Conservation (phyloP, 352 stramenopile species). For the Elongisporangium undulatum region DNA sequence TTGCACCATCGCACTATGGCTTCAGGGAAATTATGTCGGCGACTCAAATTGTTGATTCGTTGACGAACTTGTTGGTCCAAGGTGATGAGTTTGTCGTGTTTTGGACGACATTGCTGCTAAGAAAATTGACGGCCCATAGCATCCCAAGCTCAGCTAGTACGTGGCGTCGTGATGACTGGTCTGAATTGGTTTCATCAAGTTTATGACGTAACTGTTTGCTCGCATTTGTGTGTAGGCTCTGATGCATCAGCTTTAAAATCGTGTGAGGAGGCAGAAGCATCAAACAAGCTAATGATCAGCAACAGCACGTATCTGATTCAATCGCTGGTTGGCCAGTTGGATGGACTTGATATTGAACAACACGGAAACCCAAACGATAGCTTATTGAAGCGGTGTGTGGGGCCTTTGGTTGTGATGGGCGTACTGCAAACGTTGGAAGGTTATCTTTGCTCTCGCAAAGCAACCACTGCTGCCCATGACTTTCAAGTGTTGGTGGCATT, state of each 20-base stretch:
- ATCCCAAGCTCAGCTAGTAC: conserved; percentile 36
- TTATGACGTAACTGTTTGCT: background rate
- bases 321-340: conserved; percentile 56
- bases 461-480: conserved; percentile 79
- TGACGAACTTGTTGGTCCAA: conserved; percentile 70
- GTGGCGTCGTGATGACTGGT: conserved; percentile 8
- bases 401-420: conserved; percentile 88
- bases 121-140: conserved; percentile 53
- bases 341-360: conserved; percentile 48
- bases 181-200: conserved; percentile 1
- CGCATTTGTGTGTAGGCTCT: conserved; percentile 22
- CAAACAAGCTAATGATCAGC: conserved; percentile 77
- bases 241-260: conserved; percentile 48
- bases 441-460: conserved; percentile 82
- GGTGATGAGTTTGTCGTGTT: conserved; percentile 87
- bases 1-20: conserved; percentile 82
- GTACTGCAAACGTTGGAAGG: conserved; percentile 89
- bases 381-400: conserved; percentile 16
- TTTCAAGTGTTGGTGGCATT: conserved; percentile 58
- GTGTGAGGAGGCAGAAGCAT: conserved; percentile 63
- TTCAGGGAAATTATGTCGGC: conserved; percentile 81
- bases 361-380: conserved; percentile 10
- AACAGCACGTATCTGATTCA: conserved; percentile 65
- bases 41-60: conserved; percentile 68
- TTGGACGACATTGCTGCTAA: conserved; percentile 74